Evolutionary conservation across 805 yeast genomes (phyloP).

Genomic region (Kodamaea leandrae): DNA sequence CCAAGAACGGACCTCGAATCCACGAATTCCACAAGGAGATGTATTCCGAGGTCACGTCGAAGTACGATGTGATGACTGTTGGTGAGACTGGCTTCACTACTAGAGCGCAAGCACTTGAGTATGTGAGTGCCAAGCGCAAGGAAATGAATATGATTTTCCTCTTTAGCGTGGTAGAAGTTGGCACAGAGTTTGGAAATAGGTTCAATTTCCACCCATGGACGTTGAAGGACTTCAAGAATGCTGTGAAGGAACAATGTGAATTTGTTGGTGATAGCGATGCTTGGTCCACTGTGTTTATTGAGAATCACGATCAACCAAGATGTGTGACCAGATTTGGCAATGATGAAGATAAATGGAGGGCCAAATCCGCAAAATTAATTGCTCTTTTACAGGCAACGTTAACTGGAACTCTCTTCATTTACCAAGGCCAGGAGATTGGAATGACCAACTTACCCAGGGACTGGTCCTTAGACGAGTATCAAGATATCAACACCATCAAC

Average conservation of each 20-base stretch:
- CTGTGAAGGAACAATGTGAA: constrained; percentile 19
- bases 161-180: constrained; percentile 34
- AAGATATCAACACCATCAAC: constrained; percentile 48
- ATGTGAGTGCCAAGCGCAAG: constrained; percentile 38
- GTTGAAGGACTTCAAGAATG: constrained; percentile 41
- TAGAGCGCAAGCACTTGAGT: constrained; percentile 41
- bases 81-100: constrained; percentile 52
- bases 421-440: constrained; percentile 64
- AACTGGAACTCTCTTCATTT: constrained; percentile 54
- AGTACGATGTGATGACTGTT: constrained; percentile 54
- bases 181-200: constrained; percentile 33
- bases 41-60: constrained; percentile 39
- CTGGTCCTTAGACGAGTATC: constrained; percentile 50
- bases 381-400: constrained; percentile 44
- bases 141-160: constrained; percentile 44
- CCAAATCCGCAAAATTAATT: constrained; percentile 46
- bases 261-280: constrained; percentile 50
- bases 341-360: constrained; percentile 29
- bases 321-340: constrained; percentile 51
- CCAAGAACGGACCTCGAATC: constrained; percentile 51
- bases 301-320: constrained; percentile 61
- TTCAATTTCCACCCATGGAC: constrained; percentile 32
- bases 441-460: constrained; percentile 47
- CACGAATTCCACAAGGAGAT: constrained; percentile 58
- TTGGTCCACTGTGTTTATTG: constrained; percentile 55